Evolutionary conservation across 495 filamentous ascomycete species (phyloP).

Genomic region (Neurospora cerealis): DNA sequence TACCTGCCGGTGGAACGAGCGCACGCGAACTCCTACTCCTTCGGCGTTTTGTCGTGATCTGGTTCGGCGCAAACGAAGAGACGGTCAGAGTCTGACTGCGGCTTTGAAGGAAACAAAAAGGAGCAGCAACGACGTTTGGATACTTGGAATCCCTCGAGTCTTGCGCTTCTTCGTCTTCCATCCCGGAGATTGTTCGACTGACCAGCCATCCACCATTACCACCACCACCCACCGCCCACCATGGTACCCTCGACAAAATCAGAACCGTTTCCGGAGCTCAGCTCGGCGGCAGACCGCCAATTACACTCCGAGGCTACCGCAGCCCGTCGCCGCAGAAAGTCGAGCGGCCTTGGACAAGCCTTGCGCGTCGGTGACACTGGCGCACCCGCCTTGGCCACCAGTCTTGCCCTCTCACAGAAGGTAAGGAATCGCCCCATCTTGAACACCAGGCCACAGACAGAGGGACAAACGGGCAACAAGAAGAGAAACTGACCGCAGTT

Average conservation of each 20-base stretch:
- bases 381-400: slow-evolving; percentile 33
- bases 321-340: slow-evolving; percentile 38
- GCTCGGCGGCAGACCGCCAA: slow-evolving; percentile 31
- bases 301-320: slow-evolving; percentile 12
- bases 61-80: neutral
- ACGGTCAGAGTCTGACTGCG: neutral
- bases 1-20: neutral
- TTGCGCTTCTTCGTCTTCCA: neutral
- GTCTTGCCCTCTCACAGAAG: slow-evolving; percentile 26
- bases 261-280: slow-evolving; percentile 40
- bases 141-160: neutral
- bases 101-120: neutral
- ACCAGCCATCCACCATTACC: neutral
- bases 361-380: slow-evolving; percentile 40
- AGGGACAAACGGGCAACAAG: neutral
- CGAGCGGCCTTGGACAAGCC: slow-evolving; percentile 33
- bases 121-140: neutral
- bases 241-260: neutral
- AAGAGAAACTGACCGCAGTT: neutral
- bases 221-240: neutral
- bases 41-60: neutral
- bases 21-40: neutral
- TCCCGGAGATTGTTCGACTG: neutral
- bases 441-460: slow-evolving; percentile 5
- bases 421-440: slow-evolving; percentile 6